phyloP scores from a whole-genome alignment of 306 rosid species.

The Sicyos baderoa region DNA sequence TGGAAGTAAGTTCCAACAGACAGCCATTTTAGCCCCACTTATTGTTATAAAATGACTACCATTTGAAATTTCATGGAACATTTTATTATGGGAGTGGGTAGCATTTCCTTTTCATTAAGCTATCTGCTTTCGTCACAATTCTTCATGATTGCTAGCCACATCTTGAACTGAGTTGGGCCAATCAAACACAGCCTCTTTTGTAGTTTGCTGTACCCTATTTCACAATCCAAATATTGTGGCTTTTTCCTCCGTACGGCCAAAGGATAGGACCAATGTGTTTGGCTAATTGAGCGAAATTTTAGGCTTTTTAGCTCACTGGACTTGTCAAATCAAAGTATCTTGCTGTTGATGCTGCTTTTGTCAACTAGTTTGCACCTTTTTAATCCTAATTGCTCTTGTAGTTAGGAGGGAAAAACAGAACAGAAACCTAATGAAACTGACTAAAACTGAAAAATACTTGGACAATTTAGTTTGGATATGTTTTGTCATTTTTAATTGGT shows the following conservation, averaged over 20 bases:
- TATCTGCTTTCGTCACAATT: constrained; percentile 30
- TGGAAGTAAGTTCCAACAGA: constrained; percentile 34
- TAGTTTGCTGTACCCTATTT: constrained; percentile 6
- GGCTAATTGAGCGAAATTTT: not conserved
- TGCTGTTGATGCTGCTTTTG: not conserved
- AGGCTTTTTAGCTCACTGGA: constrained; percentile 4
- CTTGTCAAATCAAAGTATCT: constrained; percentile 6
- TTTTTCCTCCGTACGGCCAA: constrained; percentile 5
- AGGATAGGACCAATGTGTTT: not conserved
- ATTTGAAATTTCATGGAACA: constrained; percentile 26
- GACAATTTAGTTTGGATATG: not conserved
- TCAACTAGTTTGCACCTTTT: not conserved
- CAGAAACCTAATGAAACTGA: not conserved
- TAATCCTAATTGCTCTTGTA: not conserved
- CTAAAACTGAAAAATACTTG: not conserved
- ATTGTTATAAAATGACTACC: constrained; percentile 25
- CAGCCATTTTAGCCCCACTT: constrained; percentile 37
- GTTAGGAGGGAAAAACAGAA: not conserved
- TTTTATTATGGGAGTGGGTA: constrained; percentile 38
- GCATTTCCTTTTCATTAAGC: constrained; percentile 46
- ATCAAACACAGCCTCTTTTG: not conserved
- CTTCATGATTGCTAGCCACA: constrained; percentile 21
- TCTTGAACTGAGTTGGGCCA: constrained; percentile 23
- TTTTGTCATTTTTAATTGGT: not conserved
- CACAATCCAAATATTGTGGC: constrained; percentile 6